Evolutionary conservation across 75 land plant genomes (phyloP).

Genomic region (Chamaecyparis obtusa): DNA sequence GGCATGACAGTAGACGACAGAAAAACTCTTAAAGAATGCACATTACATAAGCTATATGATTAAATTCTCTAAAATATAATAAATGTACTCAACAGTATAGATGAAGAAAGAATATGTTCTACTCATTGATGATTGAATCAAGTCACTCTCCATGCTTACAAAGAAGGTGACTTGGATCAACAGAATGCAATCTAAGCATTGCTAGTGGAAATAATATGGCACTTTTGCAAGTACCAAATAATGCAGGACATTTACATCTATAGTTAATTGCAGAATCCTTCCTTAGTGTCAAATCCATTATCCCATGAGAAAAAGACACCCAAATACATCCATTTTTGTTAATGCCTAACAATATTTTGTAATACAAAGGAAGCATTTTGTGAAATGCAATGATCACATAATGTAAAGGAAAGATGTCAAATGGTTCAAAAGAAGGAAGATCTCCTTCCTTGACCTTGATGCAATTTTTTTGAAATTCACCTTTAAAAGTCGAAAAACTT

Average conservation of each 20-base stretch:
- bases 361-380: neutral
- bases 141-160: neutral
- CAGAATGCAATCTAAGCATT: neutral
- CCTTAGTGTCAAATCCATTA: neutral
- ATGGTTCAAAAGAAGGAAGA: neutral
- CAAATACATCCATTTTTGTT: neutral
- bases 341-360: neutral
- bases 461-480: constrained; percentile 25
- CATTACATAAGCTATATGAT: neutral
- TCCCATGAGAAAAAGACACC: neutral
- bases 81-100: neutral
- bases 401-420: neutral
- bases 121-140: neutral
- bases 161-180: neutral
- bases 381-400: neutral
- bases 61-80: neutral
- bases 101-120: neutral
- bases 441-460: constrained; percentile 2
- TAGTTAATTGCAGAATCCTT: neutral
- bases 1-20: neutral
- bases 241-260: neutral
- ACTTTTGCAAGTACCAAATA: neutral
- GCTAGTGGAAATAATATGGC: neutral
- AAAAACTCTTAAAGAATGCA: neutral
- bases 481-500: constrained; percentile 95